Evolutionary conservation across 306 rosid genomes (phyloP), one percentile per base, ranked within the genome.

Genomic region (Rosa persica): DNA sequence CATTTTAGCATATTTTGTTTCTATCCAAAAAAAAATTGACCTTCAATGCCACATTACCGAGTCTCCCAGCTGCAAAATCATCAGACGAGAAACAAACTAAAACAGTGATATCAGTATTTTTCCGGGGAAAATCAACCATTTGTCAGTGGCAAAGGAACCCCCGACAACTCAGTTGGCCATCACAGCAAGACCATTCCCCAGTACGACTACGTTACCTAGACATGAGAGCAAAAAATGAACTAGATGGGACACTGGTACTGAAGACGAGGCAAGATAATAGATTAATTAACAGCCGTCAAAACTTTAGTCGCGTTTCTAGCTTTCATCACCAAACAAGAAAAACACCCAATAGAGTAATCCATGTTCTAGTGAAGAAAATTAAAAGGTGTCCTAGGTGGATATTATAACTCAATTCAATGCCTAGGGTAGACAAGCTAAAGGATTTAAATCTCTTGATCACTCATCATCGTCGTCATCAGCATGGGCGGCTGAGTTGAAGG

Each of bases 401-500:
- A 68, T 72, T 62, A 34, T 23, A n/a, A 13, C n/a, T 12, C 49
- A 3, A 65, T n/a, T 6, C 4, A 1, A 44, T 51, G 57, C 27
- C 27, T 72, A 66, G 47, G 25, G 15, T 3, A 66, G 42, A 30
- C 17, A 12, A 62, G 46, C 46, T 66, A 38, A 19, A 38, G 47
- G 47, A 30, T 4, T 5, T 5, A 17, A 13, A 19, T 65, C n/a
- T 34, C n/a, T 65, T 36, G 20, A 38, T 85, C 81, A 85, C 78
- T 90, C 88, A 0, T 86, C 89, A 1, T 87, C 91, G 11, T 86
- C 93, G 0, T 85, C 90, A 2, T 44, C 79, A 8, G 43, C 91
- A 0, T 38, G 78, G 2, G 85, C 93, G 0, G 92, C 93, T 2
- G 92, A 77, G 76, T 90, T 93, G 17, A 93, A 88, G 4, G 92